Conservation (phyloP, 306 rosid genomes). For the Calophaca sinica region DNA sequence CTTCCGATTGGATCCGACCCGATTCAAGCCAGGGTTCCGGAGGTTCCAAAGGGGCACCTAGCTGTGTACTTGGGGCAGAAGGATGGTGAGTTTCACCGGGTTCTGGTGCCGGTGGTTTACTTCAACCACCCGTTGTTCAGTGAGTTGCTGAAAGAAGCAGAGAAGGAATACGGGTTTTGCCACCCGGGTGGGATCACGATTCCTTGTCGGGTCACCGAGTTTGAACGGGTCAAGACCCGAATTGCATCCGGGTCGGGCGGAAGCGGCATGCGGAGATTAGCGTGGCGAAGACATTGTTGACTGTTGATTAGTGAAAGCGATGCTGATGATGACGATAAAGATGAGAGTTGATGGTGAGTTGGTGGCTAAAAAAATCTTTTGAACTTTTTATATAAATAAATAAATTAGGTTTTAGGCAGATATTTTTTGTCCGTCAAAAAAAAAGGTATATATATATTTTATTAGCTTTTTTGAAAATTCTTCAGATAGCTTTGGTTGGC, state of each 20-base stretch:
- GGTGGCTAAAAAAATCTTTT: neutral
- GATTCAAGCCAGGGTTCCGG: neutral
- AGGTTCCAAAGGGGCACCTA: slow-evolving; percentile 85
- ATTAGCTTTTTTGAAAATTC: neutral
- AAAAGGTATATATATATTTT: neutral
- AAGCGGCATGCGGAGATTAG: slow-evolving; percentile 40
- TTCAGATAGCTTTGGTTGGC: neutral
- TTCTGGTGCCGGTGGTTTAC: slow-evolving; percentile 88
- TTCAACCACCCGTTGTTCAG: slow-evolving; percentile 89
- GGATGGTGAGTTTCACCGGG: slow-evolving; percentile 76
- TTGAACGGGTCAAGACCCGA: slow-evolving; percentile 77
- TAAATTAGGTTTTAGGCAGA: no score
- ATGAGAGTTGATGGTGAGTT: slow-evolving; percentile 10
- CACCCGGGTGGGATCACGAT: slow-evolving; percentile 90
- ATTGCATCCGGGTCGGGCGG: slow-evolving; percentile 62
- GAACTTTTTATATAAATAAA: neutral
- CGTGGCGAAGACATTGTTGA: slow-evolving; percentile 52
- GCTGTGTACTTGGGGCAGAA: slow-evolving; percentile 90
- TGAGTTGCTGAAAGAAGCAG: slow-evolving; percentile 73
- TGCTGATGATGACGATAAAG: slow-evolving; percentile 45
- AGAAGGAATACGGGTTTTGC: slow-evolving; percentile 74
- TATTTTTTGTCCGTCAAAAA: neutral
- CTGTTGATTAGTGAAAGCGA: neutral
- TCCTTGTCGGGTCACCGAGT: slow-evolving; percentile 78
- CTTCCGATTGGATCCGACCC: slow-evolving; percentile 52